A percentile compares a stretch with the other conserved stretches of the same genome.
Evolutionary conservation across 1,284 basidiomycete genomes (phyloP).

Genomic region (Leccinum solheimii): DNA sequence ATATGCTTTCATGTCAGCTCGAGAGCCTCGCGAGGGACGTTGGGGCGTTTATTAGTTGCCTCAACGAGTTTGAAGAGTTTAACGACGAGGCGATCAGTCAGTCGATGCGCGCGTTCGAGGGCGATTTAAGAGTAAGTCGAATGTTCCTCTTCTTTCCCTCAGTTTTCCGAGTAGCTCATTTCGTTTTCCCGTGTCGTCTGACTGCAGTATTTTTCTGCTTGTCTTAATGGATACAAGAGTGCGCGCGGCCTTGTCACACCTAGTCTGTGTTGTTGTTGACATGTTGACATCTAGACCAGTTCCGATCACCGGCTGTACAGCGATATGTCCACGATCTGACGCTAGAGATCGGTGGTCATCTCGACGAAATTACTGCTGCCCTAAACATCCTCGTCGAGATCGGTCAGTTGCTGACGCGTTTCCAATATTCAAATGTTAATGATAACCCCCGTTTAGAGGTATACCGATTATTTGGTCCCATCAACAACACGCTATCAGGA

Average conservation of each 20-base stretch:
- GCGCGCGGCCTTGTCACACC: conserved; percentile 18
- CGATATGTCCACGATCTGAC: conserved; percentile 56
- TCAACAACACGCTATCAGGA: conserved; percentile 53
- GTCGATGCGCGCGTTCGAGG: conserved; percentile 49
- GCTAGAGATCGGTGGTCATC: conserved; percentile 51
- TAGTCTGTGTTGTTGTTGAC: neutral
- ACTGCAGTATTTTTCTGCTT: conserved; percentile 31
- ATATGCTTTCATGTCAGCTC: conserved; percentile 37
- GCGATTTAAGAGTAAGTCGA: conserved; percentile 45
- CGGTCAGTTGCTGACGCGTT: conserved; percentile 35
- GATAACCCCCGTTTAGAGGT: conserved; percentile 23
- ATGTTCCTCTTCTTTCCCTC: neutral
- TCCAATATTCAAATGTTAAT: neutral
- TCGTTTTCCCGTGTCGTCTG: neutral
- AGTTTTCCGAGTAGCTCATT: neutral
- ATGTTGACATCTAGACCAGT: conserved; percentile 36
- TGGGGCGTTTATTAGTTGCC: conserved; percentile 47
- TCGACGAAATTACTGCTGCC: conserved; percentile 49
- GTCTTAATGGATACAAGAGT: conserved; percentile 32
- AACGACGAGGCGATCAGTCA: conserved; percentile 54
- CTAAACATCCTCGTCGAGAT: conserved; percentile 54
- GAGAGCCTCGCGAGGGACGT: conserved; percentile 49
- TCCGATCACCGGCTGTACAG: conserved; percentile 51
- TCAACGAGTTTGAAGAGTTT: conserved; percentile 56
- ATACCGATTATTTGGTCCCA: conserved; percentile 60